Percentiles rank a stretch among this genome's conserved stretches.
Evolutionary conservation across 2,329 filamentous ascomycete genomes (phyloP).

Genomic region (Onygenales sp.): DNA sequence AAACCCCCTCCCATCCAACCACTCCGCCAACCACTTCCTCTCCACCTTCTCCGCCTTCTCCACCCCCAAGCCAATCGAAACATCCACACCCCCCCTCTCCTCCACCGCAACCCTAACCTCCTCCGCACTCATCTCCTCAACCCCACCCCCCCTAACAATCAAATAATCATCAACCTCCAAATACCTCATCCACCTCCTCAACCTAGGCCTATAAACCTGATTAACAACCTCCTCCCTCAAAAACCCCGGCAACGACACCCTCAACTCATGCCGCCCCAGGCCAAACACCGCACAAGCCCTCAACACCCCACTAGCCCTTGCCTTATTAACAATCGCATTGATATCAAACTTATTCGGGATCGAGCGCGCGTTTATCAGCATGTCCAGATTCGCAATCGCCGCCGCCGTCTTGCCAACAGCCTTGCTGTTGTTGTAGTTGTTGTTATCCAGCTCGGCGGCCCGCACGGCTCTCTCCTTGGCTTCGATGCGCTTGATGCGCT

Average conservation of each 20-base stretch:
- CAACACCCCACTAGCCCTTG: conserved; percentile 18
- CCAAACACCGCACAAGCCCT: conserved; percentile 27
- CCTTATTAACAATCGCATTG: conserved; percentile 12
- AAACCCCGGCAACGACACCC: conserved; percentile 6
- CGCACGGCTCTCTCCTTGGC: conserved; percentile 20
- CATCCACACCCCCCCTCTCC: conserved; percentile 50
- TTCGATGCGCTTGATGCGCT: conserved; percentile 44
- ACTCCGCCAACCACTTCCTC: conserved; percentile 28
- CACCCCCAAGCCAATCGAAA: conserved; percentile 13
- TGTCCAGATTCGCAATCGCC: conserved; percentile 3
- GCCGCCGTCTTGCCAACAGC: conserved; percentile 8
- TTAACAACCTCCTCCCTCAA: conserved; percentile 32
- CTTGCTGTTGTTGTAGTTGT: conserved; percentile 8
- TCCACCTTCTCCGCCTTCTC: conserved; percentile 20
- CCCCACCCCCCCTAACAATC: conserved; percentile 55
- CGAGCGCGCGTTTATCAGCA: conserved; percentile 1
- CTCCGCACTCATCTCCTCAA: conserved; percentile 45
- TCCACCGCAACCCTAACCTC: conserved; percentile 63
- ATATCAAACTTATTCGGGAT: conserved; percentile 2
- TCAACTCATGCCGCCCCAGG: conserved; percentile 20
- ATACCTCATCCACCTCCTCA: conserved; percentile 50
- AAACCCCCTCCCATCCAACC: conserved; percentile 18
- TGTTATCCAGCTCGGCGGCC: conserved; percentile 6
- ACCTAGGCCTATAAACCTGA: conserved; percentile 43
- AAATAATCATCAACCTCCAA: conserved; percentile 62